Percentiles rank a stretch among this genome's conserved stretches.
Conservation (phyloP, 2,329 filamentous ascomycete genomes). For the Clonostachys byssicola region DNA sequence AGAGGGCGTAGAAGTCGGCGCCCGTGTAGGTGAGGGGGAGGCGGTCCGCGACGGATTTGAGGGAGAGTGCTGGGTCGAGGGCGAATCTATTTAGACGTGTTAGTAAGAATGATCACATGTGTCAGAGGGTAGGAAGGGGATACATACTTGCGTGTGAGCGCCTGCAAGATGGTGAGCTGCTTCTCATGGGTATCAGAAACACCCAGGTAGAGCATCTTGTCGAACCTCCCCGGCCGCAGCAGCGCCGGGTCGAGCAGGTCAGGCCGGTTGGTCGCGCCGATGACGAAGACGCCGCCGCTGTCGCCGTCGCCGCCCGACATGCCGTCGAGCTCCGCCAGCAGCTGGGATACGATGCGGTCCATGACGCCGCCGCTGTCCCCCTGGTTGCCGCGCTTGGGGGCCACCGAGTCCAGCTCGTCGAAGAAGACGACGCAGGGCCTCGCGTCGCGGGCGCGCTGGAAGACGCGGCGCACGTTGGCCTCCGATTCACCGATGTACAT, state of each 20-base stretch:
- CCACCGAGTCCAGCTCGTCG: slow-evolving; percentile 88
- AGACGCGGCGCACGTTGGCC: slow-evolving; percentile 85
- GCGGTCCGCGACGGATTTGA: slow-evolving; percentile 66
- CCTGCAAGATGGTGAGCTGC: slow-evolving; percentile 90
- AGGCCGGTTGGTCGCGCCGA: slow-evolving; percentile 91
- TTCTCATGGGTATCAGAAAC: slow-evolving; percentile 97
- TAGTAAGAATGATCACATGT: not conserved
- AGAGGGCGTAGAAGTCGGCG: slow-evolving; percentile 94
- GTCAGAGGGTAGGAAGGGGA: slow-evolving; percentile 1
- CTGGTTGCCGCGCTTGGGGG: slow-evolving; percentile 94
- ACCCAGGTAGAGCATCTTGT: slow-evolving; percentile 97
- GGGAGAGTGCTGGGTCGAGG: slow-evolving; percentile 73
- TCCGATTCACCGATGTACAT: slow-evolving; percentile 97
- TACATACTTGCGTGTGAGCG: slow-evolving; percentile 83
- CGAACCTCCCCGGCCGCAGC: slow-evolving; percentile 85
- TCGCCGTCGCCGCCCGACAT: slow-evolving; percentile 83
- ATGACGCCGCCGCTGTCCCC: slow-evolving; percentile 97
- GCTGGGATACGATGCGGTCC: slow-evolving; percentile 93
- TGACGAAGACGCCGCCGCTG: slow-evolving; percentile 87
- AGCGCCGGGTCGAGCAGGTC: slow-evolving; percentile 90
- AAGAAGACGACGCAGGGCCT: slow-evolving; percentile 90
- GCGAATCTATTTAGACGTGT: slow-evolving; percentile 63
- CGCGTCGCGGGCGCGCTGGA: slow-evolving; percentile 81
- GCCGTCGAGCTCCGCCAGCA: slow-evolving; percentile 91
- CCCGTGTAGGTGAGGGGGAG: slow-evolving; percentile 96